phyloP scores from a whole-genome alignment of 2,329 filamentous ascomycete species.

The Atkinsonella hypoxylon region DNA sequence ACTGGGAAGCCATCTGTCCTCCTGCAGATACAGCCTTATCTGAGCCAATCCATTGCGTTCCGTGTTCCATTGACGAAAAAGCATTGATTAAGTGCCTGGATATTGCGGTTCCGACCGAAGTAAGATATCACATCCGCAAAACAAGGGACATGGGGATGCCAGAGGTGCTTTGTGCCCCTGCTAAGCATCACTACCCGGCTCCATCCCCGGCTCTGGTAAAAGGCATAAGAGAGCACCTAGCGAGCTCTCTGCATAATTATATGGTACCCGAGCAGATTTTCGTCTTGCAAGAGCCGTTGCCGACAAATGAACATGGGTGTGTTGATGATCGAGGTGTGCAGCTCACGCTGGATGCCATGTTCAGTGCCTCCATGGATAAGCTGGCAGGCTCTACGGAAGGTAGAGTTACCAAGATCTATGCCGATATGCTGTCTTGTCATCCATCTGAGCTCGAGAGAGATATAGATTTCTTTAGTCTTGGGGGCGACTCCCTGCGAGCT shows the following conservation, averaged over 20 bases:
- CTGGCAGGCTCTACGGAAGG: conserved; percentile 20
- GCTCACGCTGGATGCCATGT: conserved; percentile 16
- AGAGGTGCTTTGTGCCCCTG: conserved; percentile 15
- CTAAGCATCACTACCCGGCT: neutral
- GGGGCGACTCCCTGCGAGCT: conserved; percentile 41
- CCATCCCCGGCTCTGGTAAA: conserved; percentile 4
- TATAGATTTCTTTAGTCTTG: conserved; percentile 39
- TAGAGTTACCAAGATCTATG: conserved; percentile 31
- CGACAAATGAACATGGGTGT: conserved; percentile 17
- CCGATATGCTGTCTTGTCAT: conserved; percentile 29
- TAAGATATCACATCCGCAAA: conserved; percentile 10
- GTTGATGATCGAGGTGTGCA: conserved; percentile 26
- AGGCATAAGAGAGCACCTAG: conserved; percentile 10
- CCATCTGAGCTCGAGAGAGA: conserved; percentile 25
- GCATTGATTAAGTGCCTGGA: conserved; percentile 15
- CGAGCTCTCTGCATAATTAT: conserved; percentile 17
- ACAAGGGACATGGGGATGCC: conserved; percentile 2
- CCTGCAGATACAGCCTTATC: conserved; percentile 33
- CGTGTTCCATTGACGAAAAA: conserved; percentile 22
- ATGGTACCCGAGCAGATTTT: conserved; percentile 28
- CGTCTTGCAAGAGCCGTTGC: conserved; percentile 21
- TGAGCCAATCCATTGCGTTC: conserved; percentile 23
- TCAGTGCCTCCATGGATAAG: conserved; percentile 12
- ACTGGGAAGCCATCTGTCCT: conserved; percentile 38
- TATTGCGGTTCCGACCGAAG: conserved; percentile 7